phyloP scores from a whole-genome alignment of 345 rosid genomes.

The Linum usitatissimum region DNA sequence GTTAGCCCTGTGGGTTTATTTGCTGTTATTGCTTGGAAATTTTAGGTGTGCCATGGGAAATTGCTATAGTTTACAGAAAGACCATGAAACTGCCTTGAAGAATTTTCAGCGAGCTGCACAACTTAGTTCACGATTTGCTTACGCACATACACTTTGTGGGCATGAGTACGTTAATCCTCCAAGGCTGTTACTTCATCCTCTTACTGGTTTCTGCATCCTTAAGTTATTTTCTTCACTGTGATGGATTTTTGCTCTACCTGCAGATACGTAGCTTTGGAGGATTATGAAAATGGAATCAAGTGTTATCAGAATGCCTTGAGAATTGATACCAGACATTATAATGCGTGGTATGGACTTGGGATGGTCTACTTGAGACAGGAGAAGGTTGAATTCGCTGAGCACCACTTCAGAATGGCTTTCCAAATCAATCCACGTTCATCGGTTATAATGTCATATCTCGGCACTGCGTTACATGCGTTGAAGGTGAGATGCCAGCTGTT shows the following conservation, averaged over 20 bases:
- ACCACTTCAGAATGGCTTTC: conserved; percentile 88
- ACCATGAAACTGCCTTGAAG: conserved; percentile 93
- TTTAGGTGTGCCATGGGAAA: conserved; percentile 99
- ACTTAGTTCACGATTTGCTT: conserved; percentile 79
- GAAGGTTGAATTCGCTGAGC: conserved; percentile 88
- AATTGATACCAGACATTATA: conserved; percentile 89
- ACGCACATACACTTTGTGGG: conserved; percentile 91
- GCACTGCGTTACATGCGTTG: conserved; percentile 76
- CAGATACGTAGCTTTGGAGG: conserved; percentile 86
- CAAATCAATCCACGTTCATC: conserved; percentile 78
- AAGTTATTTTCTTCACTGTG: neutral
- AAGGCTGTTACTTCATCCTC: neutral
- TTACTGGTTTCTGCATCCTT: neutral
- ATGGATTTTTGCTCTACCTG: conserved; percentile 6
- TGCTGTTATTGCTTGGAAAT: conserved; percentile 9
- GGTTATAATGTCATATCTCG: conserved; percentile 92
- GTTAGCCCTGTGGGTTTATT: neutral
- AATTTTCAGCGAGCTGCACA: conserved; percentile 88
- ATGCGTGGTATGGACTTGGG: conserved; percentile 96
- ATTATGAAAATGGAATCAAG: conserved; percentile 88
- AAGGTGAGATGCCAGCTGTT: conserved; percentile 33
- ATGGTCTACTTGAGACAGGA: conserved; percentile 93
- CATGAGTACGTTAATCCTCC: conserved; percentile 60
- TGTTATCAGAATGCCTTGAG: conserved; percentile 86
- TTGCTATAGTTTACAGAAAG: conserved; percentile 94